phyloP scores from a whole-genome alignment of 345 rosid genomes.

The Linum tenue region DNA sequence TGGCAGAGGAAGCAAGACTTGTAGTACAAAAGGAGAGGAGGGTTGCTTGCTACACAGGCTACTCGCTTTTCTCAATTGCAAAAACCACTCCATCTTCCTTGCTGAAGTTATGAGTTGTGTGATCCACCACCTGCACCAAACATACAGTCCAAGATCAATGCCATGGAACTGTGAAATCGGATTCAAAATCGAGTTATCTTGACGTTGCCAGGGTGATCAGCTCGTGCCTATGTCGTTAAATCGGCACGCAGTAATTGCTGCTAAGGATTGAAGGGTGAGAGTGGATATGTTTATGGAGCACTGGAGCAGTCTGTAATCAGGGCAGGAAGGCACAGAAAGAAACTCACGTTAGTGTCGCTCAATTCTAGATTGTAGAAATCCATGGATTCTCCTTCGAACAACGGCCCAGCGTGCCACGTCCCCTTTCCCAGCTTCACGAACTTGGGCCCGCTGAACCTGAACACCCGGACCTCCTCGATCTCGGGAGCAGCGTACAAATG shows the following conservation, averaged over 20 bases:
- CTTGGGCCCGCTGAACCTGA: constrained; percentile 57
- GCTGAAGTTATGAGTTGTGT: constrained; percentile 41
- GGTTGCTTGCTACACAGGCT: background rate
- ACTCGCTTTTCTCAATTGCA: constrained; percentile 19
- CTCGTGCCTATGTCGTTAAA: too few species aligned
- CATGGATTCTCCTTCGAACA: constrained; percentile 43
- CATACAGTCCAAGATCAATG: background rate
- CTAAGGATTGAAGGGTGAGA: too few species aligned
- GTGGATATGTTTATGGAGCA: too few species aligned
- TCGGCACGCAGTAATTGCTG: too few species aligned
- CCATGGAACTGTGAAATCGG: background rate
- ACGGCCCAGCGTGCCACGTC: constrained; percentile 87
- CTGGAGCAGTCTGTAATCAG: background rate
- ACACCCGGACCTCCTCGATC: constrained; percentile 46
- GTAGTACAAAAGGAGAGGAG: too few species aligned
- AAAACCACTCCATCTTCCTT: constrained; percentile 44
- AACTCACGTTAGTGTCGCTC: constrained; percentile 67
- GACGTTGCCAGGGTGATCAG: too few species aligned
- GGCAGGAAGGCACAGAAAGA: background rate
- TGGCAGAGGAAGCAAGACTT: too few species aligned
- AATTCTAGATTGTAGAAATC: constrained; percentile 82
- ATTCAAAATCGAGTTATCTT: background rate
- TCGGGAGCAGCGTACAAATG: constrained; percentile 57
- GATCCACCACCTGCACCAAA: constrained; percentile 56
- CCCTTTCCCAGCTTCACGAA: constrained; percentile 59